These are phyloP conservation scores for Meripilus lineatus DNA, from an alignment of 1,284 basidiomycete genomes.

Conservation along the genomic window DNA sequence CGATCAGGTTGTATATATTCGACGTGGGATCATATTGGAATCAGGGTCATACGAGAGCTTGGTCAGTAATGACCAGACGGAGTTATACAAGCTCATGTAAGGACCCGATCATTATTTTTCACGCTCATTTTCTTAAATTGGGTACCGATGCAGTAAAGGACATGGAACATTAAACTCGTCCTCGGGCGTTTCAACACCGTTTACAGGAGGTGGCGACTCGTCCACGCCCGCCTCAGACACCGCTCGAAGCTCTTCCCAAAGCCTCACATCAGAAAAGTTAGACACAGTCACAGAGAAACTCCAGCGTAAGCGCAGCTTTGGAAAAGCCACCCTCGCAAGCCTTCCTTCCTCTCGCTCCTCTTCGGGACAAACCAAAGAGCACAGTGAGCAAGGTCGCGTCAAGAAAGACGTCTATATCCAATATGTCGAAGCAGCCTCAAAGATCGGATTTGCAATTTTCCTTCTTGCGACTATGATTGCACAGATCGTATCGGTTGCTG, in stretches of 20 bases:
- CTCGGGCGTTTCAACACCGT: constrained; percentile 57
- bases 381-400: constrained; percentile 80
- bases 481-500: constrained; percentile 51
- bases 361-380: constrained; percentile 66
- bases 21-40: constrained; percentile 84
- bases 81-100: constrained; percentile 81
- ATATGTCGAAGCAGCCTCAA: constrained; percentile 81
- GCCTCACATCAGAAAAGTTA: constrained; percentile 22
- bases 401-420: constrained; percentile 73
- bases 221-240: constrained; percentile 35
- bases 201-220: constrained; percentile 34
- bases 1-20: constrained; percentile 77
- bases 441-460: constrained; percentile 65
- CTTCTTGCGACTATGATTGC: constrained; percentile 44
- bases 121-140: background rate
- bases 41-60: constrained; percentile 65
- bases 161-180: constrained; percentile 41
- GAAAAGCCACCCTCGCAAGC: constrained; percentile 41
- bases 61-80: constrained; percentile 59
- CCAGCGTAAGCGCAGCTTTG: constrained; percentile 43
- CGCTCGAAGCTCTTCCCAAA: constrained; percentile 16
- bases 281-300: constrained; percentile 40
- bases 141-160: constrained; percentile 20
- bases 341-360: constrained; percentile 33
- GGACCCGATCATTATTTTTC: constrained; percentile 21